These are phyloP conservation scores for Tephrocybe sp. DNA, from an alignment of 768 basidiomycete genomes.

Conservation along the genomic window DNA sequence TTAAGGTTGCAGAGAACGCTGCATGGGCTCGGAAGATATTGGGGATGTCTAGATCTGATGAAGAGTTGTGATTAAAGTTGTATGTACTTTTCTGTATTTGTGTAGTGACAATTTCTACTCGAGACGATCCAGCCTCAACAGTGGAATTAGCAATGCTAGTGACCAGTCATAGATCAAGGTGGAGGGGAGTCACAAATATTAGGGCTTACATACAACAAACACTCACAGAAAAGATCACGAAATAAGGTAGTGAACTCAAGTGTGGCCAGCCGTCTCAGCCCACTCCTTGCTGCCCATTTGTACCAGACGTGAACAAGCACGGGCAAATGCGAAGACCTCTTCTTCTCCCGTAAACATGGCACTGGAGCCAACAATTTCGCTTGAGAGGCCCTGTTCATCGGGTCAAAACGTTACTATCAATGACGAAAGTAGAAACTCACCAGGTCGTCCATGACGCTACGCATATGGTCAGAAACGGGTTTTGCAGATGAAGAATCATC, in stretches of 20 bases:
- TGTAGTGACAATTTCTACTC: too few relatives aligned
- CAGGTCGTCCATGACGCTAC: slow-evolving; percentile 94
- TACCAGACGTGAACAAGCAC: slow-evolving; percentile 84
- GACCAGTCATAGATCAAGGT: too few relatives aligned
- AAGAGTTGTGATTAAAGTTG: slow-evolving; percentile 3
- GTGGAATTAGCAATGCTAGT: too few relatives aligned
- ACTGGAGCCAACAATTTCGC: slow-evolving; percentile 72
- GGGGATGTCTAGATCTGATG: slow-evolving; percentile 23
- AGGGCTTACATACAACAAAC: not conserved
- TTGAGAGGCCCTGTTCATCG: slow-evolving; percentile 64
- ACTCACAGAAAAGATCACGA: too few relatives aligned
- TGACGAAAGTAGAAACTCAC: slow-evolving; percentile 40
- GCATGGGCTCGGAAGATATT: slow-evolving; percentile 65
- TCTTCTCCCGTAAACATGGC: slow-evolving; percentile 96
- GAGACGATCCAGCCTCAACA: too few relatives aligned
- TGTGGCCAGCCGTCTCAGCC: slow-evolving; percentile 50
- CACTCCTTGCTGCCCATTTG: slow-evolving; percentile 92
- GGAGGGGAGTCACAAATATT: too few relatives aligned
- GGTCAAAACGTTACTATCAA: slow-evolving; percentile 5
- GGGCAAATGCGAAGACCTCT: slow-evolving; percentile 94
- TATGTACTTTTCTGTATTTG: not conserved
- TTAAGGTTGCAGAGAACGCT: slow-evolving; percentile 52
- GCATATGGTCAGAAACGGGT: slow-evolving; percentile 78
- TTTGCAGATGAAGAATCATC: slow-evolving; percentile 39
- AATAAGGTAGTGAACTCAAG: slow-evolving; percentile 3